Evolutionary conservation across 306 rosid species (phyloP), one percentile per base, ranked within the genome.

Genomic region (Rosa persica): DNA sequence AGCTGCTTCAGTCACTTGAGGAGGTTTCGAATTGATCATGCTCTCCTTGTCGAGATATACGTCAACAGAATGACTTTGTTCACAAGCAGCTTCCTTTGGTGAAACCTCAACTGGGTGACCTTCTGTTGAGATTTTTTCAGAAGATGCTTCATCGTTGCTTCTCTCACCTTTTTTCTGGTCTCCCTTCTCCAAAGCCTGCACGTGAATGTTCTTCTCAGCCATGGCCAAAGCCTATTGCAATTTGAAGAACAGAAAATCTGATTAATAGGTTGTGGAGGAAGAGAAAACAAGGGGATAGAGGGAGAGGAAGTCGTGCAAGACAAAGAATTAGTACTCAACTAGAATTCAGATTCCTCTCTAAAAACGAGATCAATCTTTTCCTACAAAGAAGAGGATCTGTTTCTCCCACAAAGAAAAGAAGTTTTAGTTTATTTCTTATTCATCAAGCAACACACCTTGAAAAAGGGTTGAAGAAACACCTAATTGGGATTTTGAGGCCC

Each of bases 1-100:
- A 23, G 27, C 25, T 54, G n/a, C n/a, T 64, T 64, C 22, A 12
- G 6, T 27, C n/a, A 6, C 20, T 54, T 8, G 27, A 55, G 68
- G 42, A 62, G 68, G 16, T 62, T 62, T 62, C 10, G n/a, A 30
- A 12, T 27, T 58, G 16, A 61, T 34, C 22, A 39, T 38, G 25
- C 71, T 39, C 27, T 67, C 71, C 30, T 0, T 39, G 2, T 38
- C 70, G 38, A 34, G 6, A 39, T 19, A 20, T 8, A 4, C 48
- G 13, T 20, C 71, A 67, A 1, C 42, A 67, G 27, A 65, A 65
- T 65, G 48, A 67, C 47, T 43, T 67, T 67, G 71, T 20, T 67
- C 27, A 20, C 47, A 15, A 16, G 25, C 6, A 36, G 71, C 47
- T 1, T 38, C 25, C 46, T 36, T 19, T 66, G 46, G 70, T 19